Evolutionary conservation across 139 green algal genomes (phyloP).

Genomic region (Asterochloris sp.): DNA sequence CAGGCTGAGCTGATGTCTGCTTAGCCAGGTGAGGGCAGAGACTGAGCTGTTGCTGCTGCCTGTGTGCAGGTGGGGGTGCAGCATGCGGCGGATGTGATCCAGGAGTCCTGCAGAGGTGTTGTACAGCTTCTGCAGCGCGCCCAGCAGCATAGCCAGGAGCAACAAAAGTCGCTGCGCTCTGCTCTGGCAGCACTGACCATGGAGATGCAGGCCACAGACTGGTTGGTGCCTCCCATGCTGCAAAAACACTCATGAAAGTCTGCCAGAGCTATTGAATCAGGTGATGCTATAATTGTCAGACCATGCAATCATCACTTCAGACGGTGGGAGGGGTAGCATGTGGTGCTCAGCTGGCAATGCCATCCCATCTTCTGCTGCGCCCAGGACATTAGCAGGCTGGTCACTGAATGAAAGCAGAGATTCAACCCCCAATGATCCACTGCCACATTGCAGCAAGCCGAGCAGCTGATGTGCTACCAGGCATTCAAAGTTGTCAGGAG

Average conservation of each 20-base stretch:
- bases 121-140: constrained; percentile 40
- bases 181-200: constrained; percentile 13
- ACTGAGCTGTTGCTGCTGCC: background rate
- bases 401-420: no score
- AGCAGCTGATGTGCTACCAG: no score
- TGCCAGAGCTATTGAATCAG: background rate
- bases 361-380: no score
- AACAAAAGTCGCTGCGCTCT: background rate
- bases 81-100: constrained; percentile 20
- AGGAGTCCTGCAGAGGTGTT: constrained; percentile 33
- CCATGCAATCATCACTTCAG: background rate
- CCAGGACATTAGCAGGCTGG: no score
- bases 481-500: no score
- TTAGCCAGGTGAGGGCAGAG: background rate
- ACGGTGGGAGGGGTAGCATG: no score
- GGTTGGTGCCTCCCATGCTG: constrained; percentile 77
- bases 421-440: no score
- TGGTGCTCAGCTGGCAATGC: no score
- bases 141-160: background rate
- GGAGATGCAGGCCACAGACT: constrained; percentile 45
- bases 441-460: no score
- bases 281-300: background rate
- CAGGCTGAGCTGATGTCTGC: background rate
- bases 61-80: constrained; percentile 25
- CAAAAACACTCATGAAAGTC: background rate